Base-by-base conservation (phyloP, 169 alveolate species). In the Plasmodium fragile region DNA sequence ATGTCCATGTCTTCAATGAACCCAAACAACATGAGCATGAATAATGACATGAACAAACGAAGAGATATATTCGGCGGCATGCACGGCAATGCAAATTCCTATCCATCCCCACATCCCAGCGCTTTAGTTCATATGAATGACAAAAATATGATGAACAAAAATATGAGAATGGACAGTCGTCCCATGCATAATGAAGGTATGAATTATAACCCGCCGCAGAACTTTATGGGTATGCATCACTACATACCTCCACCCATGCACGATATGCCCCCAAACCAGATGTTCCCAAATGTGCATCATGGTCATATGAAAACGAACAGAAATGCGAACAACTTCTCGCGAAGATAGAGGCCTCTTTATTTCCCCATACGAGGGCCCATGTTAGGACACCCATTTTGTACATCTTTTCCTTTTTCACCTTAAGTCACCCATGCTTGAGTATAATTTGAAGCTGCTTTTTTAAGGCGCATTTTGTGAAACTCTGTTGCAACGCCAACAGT, bases 91-190 rank as follows among this genome's bases (percentile, higher is more conserved):
- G 16, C 75, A 8, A 53, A 82, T 82, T 4, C 52, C 7, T 82
- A 69, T 18, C 71, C 81, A 32, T 25, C 72, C 32, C 52, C 81
- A 69, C 92, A 18, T 69, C 75, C 75, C 75, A 65, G 11, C 32
- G 13, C 59, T n/a, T 49, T 82, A n/a, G 65, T 41, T 32, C 82
- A 82, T 69, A 82, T 82, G 81, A 82, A 82, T 82, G 81, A 82
- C 11, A 82, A 82, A 82, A 69, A 82, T 69, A 82, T 82, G 41
- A 41, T 59, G 69, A 69, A 41, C 34, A 82, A 82, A 65, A 82
- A 82, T 41, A 22, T 34, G 73, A 65, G 82, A 69, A 30, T 82
- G 70, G 32, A 82, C 32, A 82, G 45, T 82, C 82, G 92, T 10
- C 30, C 49, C 52, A 22, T 82, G 30, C 71, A 69, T 6, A 69